These are phyloP conservation scores for Xylaria sp. DNA, from an alignment of 2,329 filamentous ascomycete species.

Conservation along the genomic window DNA sequence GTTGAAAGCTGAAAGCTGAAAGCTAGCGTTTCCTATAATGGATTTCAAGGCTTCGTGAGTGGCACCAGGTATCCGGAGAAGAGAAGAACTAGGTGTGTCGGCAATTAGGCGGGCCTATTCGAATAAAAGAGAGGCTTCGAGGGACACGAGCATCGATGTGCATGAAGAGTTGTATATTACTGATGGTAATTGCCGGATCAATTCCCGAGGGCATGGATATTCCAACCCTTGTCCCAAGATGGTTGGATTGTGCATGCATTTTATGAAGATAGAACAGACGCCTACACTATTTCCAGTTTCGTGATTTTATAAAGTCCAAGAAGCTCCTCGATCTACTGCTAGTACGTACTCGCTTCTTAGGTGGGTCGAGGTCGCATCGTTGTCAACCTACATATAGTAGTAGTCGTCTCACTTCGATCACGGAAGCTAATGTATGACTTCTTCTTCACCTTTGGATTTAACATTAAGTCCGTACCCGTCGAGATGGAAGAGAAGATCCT, in stretches of 20 bases:
- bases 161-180: conserved; percentile 29
- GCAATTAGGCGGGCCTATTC: conserved; percentile 26
- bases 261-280: conserved; percentile 17
- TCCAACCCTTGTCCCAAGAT: conserved; percentile 17
- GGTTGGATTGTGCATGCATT: conserved; percentile 20
- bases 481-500: conserved; percentile 9
- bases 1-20: conserved; percentile 8
- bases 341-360: background rate
- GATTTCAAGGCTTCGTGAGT: background rate
- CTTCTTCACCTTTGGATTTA: conserved; percentile 25
- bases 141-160: conserved; percentile 23
- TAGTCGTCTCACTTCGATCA: conserved; percentile 10
- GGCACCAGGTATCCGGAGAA: conserved; percentile 6
- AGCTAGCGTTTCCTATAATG: background rate
- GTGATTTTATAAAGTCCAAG: conserved; percentile 2
- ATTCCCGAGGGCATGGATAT: conserved; percentile 26
- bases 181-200: conserved; percentile 34
- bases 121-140: conserved; percentile 6
- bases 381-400: background rate
- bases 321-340: conserved; percentile 22
- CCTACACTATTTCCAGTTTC: conserved; percentile 12
- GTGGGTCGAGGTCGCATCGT: conserved; percentile 18
- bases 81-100: conserved; percentile 12
- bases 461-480: conserved; percentile 2
- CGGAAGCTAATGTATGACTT: conserved; percentile 15